Base-by-base conservation (phyloP, 345 rosid genomes). In the Trapa bicornis region DNA sequence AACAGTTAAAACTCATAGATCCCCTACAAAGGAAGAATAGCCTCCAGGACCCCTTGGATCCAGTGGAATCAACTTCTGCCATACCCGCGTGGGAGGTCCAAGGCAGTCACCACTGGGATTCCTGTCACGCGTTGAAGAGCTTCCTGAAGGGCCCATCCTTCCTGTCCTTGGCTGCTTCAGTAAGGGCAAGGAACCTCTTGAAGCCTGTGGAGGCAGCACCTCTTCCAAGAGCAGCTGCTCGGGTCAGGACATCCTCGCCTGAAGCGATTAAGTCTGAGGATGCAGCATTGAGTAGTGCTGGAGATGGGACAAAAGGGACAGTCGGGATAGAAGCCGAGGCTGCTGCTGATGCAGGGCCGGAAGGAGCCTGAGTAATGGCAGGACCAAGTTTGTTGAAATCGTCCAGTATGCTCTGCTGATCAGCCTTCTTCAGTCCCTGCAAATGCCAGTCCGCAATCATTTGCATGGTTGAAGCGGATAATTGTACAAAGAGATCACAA, bases 131-230 rank as follows among this genome's bases (percentile, higher is more conserved):
- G 73, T 87, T 89, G 73, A 94, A 94, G 70, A 94, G 96, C 83
- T 92, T 94, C 70, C 97, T 80, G 65, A 94, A 83, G 68, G 99
- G 96, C 5, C 99, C 99, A 69, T 91, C 99, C 75, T 91, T 94
- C 54, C 94, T 80, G 77, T 94, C 95, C 83, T 94, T 94, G n/a
- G 97, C 99, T 38, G 97, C 99, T 86, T 94, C 99, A 0, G 97
- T 94, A 61, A 94, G 86, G 73, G 99, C 99, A 71, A 94, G 92
- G 82, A 94, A 94, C 85, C 96, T 84, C 84, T 91, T 94, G 82
- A 91, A 91, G 57, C 99, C 99, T 13, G 99, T 91, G 14, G 86
- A 91, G 56, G 99, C 99, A 10, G 99, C 99, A 43, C 99, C 99
- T 38, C 97, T 85, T 33, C 99, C 97, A 6, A 94, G 97, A 2